Conservation (phyloP, 164 flowering plant species). For the Taxillus chinensis region DNA sequence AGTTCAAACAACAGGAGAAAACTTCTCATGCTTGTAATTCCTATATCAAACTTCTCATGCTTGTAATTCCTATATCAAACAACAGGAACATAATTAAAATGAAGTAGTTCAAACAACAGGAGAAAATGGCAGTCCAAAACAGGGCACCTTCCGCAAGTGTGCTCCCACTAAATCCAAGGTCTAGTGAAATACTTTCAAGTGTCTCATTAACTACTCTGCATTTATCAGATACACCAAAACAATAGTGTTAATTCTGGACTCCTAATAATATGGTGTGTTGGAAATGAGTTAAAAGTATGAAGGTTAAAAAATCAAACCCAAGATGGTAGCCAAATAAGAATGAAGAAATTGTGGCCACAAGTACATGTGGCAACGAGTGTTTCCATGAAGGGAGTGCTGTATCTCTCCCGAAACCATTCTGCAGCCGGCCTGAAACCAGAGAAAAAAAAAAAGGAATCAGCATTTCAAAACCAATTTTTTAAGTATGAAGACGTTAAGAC, state of each 20-base stretch:
- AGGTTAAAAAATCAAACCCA: not conserved
- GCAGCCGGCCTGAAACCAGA: not conserved
- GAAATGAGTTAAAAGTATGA: too few relatives aligned
- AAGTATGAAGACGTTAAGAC: too few relatives aligned
- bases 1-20: not conserved
- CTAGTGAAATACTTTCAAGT: conserved; percentile 1
- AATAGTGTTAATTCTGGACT: not conserved
- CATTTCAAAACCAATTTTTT: too few relatives aligned
- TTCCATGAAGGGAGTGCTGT: not conserved
- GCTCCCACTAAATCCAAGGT: conserved; percentile 3
- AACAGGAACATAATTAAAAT: too few relatives aligned
- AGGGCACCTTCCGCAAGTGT: conserved; percentile 1
- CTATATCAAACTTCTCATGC: too few relatives aligned
- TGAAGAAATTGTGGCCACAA: not conserved
- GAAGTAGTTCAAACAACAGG: not conserved
- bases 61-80: too few relatives aligned
- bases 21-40: too few relatives aligned
- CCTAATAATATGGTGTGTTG: too few relatives aligned
- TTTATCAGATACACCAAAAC: not conserved
- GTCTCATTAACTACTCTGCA: conserved; percentile 3
- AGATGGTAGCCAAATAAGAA: conserved; percentile 3
- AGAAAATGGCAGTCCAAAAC: not conserved
- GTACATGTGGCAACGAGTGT: conserved; percentile 1
- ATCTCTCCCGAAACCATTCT: not conserved
- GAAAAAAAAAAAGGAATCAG: not conserved